A percentile compares a stretch with the other conserved stretches of the same genome.
Evolutionary conservation across 805 yeast species (phyloP).

Genomic region (Kuraishia molischiana): DNA sequence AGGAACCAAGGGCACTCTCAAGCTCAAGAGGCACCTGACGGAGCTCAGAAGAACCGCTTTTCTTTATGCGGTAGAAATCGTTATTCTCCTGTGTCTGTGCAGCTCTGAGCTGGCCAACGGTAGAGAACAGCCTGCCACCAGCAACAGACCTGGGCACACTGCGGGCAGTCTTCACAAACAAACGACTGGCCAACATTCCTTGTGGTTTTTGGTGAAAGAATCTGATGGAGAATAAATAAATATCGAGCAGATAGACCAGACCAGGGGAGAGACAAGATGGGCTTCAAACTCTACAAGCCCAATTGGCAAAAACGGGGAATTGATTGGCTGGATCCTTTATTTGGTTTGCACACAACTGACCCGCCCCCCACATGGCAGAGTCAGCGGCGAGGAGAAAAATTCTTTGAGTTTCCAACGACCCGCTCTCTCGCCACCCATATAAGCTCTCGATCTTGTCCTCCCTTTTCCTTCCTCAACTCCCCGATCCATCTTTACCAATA

Average conservation of each 20-base stretch:
- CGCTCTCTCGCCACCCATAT: too few relatives aligned
- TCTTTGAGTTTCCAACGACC: too few relatives aligned
- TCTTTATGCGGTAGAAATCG: constrained; percentile 10
- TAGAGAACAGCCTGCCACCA: constrained; percentile 1
- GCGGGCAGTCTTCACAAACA: neutral
- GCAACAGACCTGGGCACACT: neutral
- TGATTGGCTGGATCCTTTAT: neutral
- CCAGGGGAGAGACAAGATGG: too few relatives aligned
- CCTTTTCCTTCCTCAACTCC: too few relatives aligned
- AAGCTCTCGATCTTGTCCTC: too few relatives aligned
- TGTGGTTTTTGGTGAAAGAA: neutral
- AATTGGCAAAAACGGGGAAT: neutral
- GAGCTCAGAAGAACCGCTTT: neutral
- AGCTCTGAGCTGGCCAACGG: neutral
- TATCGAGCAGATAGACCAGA: too few relatives aligned
- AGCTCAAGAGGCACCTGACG: constrained; percentile 8
- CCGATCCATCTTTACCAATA: too few relatives aligned
- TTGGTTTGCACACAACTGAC: neutral
- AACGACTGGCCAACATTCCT: neutral
- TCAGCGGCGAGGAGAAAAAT: too few relatives aligned
- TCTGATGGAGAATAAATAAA: too few relatives aligned
- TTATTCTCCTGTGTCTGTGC: constrained; percentile 3
- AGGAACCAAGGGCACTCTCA: constrained; percentile 32
- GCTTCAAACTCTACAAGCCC: too few relatives aligned
- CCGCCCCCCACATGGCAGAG: too few relatives aligned